Evolutionary conservation across 2,329 filamentous ascomycete genomes (phyloP).

Genomic region (Fusarium keratoplasticum): DNA sequence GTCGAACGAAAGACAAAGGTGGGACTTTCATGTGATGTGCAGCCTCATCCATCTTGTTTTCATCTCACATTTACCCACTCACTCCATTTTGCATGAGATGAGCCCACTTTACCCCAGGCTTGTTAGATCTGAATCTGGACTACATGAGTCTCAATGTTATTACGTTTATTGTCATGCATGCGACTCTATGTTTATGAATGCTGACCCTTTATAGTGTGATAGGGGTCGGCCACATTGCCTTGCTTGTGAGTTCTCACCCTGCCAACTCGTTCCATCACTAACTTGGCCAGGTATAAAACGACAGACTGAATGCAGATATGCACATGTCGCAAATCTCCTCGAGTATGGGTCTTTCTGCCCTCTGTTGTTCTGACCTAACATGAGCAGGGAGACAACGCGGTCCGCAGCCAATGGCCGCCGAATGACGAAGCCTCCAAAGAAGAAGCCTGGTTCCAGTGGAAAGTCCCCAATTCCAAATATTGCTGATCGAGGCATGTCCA

Average conservation of each 20-base stretch:
- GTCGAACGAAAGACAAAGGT: conserved; percentile 87
- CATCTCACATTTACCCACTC: conserved; percentile 7
- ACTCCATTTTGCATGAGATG: conserved; percentile 20
- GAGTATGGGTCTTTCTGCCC: conserved; percentile 65
- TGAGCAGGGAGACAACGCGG: conserved; percentile 66
- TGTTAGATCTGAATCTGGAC: conserved; percentile 9
- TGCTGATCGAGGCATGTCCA: conserved; percentile 64
- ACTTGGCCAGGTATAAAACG: conserved; percentile 74
- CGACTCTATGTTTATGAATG: not conserved
- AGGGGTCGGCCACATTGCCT: conserved; percentile 76
- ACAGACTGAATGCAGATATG: conserved; percentile 81
- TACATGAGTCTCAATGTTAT: not conserved
- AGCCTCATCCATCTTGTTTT: conserved; percentile 13
- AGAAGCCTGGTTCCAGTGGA: conserved; percentile 56
- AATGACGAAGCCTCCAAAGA: conserved; percentile 69
- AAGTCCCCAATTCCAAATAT: conserved; percentile 64
- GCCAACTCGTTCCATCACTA: conserved; percentile 2
- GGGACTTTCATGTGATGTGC: conserved; percentile 21
- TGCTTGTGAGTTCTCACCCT: conserved; percentile 62
- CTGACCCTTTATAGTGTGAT: conserved; percentile 69
- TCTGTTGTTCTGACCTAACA: conserved; percentile 24
- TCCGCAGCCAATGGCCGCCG: conserved; percentile 64
- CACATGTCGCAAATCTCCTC: conserved; percentile 79
- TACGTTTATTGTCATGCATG: not conserved
- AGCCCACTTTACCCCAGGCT: conserved; percentile 28